Evolutionary conservation across 2,329 filamentous ascomycete species (phyloP).

Genomic region (Fusarium sororula): DNA sequence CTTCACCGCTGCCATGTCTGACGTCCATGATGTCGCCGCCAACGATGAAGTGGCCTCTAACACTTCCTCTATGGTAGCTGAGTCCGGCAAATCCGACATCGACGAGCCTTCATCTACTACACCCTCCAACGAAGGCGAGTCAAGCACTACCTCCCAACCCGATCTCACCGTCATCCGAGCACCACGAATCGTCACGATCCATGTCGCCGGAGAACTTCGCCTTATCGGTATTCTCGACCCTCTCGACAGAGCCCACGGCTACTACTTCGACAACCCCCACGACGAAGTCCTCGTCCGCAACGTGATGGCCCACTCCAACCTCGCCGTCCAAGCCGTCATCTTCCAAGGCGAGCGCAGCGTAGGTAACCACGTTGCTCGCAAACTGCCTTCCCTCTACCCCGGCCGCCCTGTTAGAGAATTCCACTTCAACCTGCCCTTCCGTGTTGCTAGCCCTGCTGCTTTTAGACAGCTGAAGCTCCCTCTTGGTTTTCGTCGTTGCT

Average conservation of each 20-base stretch:
- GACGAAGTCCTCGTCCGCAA: neutral
- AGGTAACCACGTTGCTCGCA: neutral
- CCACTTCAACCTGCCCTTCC: neutral
- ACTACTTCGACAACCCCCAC: neutral
- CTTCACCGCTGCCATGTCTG: neutral
- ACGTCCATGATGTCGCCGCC: fast-evolving
- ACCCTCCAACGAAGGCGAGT: neutral
- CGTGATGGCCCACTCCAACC: neutral
- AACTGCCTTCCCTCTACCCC: neutral
- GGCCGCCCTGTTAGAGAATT: neutral
- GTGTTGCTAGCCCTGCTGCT: fast-evolving
- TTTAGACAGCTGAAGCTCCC: neutral
- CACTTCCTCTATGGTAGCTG: neutral
- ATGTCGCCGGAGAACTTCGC: neutral
- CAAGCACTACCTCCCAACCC: neutral
- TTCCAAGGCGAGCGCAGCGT: neutral
- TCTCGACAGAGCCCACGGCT: neutral
- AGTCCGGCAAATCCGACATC: neutral
- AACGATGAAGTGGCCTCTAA: neutral
- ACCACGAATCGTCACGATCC: neutral
- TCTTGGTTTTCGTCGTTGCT: neutral
- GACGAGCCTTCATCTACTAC: neutral
- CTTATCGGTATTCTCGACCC: neutral
- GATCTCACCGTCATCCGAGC: fast-evolving
- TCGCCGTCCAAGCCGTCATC: neutral